phyloP scores from a whole-genome alignment of 495 filamentous ascomycete genomes.

The Aspergillus taichungensis region DNA sequence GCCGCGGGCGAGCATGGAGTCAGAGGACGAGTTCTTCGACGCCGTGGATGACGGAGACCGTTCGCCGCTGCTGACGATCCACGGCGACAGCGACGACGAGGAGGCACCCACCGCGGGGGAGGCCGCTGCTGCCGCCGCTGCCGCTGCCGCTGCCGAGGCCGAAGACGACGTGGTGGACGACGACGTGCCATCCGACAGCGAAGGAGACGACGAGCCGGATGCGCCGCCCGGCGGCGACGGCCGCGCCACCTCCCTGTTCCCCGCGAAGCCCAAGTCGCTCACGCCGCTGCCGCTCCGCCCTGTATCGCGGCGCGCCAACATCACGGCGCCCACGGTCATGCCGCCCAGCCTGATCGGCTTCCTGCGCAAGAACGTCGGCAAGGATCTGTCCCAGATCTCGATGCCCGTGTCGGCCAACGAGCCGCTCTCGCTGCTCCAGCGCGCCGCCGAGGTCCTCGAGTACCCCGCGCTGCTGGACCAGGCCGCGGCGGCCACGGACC shows the following conservation, averaged over 20 bases:
- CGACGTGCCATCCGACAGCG: slow-evolving; percentile 41
- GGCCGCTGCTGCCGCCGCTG: slow-evolving; percentile 14
- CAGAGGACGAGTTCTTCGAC: slow-evolving; percentile 89
- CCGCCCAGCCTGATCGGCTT: slow-evolving; percentile 91
- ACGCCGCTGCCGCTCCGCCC: slow-evolving; percentile 64
- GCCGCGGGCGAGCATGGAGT: slow-evolving; percentile 73
- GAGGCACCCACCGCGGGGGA: slow-evolving; percentile 6
- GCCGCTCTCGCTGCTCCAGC: slow-evolving; percentile 78
- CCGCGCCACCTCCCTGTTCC: slow-evolving; percentile 52
- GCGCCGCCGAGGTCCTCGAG: slow-evolving; percentile 79
- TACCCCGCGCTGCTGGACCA: slow-evolving; percentile 78
- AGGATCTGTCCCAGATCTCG: slow-evolving; percentile 88
- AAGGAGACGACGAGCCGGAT: slow-evolving; percentile 43
- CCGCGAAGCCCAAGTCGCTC: slow-evolving; percentile 62
- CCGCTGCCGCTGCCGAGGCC: slow-evolving; percentile 4
- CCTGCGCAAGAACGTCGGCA: slow-evolving; percentile 94
- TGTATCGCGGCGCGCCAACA: slow-evolving; percentile 58
- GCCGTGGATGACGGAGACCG: slow-evolving; percentile 60
- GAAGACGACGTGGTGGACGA: slow-evolving; percentile 25
- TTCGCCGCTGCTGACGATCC: slow-evolving; percentile 69
- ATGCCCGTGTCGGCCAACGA: slow-evolving; percentile 98
- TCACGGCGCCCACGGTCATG: slow-evolving; percentile 60
- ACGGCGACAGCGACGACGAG: slow-evolving; percentile 50
- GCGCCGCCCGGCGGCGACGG: slow-evolving; percentile 29
- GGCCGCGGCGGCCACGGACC: slow-evolving; percentile 49